These are phyloP conservation scores for Turritis glabra DNA, from an alignment of 345 rosid genomes.

Conservation along the genomic window DNA sequence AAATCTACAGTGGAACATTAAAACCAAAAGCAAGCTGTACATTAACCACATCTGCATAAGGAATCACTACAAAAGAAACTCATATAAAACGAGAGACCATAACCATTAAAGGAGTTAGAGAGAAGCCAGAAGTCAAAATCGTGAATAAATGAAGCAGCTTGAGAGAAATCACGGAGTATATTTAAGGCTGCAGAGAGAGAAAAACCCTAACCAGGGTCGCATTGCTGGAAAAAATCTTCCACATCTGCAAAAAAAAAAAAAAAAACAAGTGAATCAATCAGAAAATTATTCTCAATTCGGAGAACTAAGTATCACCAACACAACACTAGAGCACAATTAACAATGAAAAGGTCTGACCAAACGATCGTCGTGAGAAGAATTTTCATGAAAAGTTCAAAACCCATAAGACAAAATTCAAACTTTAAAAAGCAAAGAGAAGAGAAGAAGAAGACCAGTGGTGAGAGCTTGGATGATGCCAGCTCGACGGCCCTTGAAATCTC, in stretches of 20 bases:
- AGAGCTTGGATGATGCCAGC: constrained; percentile 76
- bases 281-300: neutral
- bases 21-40: neutral
- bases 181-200: neutral
- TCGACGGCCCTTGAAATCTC: constrained; percentile 80
- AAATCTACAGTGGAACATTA: neutral
- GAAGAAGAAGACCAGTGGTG: constrained; percentile 52
- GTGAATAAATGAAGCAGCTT: constrained; percentile 1
- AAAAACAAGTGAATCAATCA: neutral
- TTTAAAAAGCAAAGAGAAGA: neutral
- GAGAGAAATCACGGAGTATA: neutral
- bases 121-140: neutral
- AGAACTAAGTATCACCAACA: constrained; percentile 2
- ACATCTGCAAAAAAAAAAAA: constrained; percentile 55
- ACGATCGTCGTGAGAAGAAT: neutral
- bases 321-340: neutral
- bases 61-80: constrained; percentile 10
- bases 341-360: neutral
- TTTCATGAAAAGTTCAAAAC: neutral
- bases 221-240: constrained; percentile 63
- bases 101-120: neutral
- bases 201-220: constrained; percentile 78
- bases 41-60: neutral
- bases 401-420: neutral
- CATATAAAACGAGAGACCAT: neutral